Conservation (phyloP, 805 yeast genomes). For the Komagataella kurtzmanii region DNA sequence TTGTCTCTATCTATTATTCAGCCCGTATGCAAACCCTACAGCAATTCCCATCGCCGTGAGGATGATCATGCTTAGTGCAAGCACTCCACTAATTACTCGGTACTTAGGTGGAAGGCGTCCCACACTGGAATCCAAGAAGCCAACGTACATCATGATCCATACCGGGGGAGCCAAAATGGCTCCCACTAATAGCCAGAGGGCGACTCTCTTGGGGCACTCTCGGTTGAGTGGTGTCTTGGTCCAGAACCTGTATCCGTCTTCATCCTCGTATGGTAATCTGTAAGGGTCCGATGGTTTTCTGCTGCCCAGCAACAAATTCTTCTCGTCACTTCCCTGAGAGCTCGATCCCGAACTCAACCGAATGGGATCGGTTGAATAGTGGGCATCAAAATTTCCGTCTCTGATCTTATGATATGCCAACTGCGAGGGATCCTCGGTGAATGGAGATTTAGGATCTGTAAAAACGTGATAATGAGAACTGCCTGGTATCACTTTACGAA, state of each 20-base stretch:
- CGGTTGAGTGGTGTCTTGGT: background rate
- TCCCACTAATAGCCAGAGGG: slow-evolving; percentile 8
- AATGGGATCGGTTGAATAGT: background rate
- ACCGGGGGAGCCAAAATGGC: slow-evolving; percentile 16
- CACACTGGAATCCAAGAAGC: slow-evolving; percentile 12
- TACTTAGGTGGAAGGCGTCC: slow-evolving; percentile 10
- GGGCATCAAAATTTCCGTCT: background rate
- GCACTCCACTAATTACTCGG: slow-evolving; percentile 10
- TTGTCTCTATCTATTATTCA: background rate
- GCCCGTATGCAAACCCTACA: slow-evolving; percentile 15
- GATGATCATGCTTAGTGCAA: slow-evolving; percentile 8
- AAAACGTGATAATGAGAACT: background rate
- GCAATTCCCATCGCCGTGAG: slow-evolving; percentile 11
- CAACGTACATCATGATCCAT: slow-evolving; percentile 13
- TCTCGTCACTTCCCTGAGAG: background rate
- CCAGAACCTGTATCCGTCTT: background rate
- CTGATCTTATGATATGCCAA: background rate
- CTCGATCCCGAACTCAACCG: background rate
- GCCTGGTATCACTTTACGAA: background rate
- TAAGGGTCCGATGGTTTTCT: background rate
- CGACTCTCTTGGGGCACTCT: slow-evolving; percentile 7
- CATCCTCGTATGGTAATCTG: background rate
- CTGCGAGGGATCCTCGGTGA: background rate
- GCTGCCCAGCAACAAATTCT: background rate
- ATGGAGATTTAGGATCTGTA: background rate